Evolutionary conservation across 2,329 filamentous ascomycete species (phyloP), one percentile per base, ranked within the genome.

Genomic region (Stagonosporopsis rhizophila): DNA sequence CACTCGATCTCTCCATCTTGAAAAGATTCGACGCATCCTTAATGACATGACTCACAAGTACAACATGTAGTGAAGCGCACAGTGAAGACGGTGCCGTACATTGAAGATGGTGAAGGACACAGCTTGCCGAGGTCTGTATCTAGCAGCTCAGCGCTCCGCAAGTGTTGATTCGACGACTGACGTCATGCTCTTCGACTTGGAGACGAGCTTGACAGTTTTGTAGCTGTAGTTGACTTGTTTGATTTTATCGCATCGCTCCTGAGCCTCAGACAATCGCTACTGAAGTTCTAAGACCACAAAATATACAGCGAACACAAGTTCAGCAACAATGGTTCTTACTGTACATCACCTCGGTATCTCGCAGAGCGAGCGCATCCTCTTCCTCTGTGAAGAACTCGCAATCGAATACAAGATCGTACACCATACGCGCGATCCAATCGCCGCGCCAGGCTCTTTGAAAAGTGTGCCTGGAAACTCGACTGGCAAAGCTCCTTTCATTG

Each of bases 301-400:
- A n/a, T n/a, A n/a, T n/a, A n/a, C n/a, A n/a, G n/a, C n/a, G n/a
- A n/a, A n/a, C n/a, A n/a, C n/a, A n/a, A n/a, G n/a, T 23, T 22
- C 37, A 23, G 7, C 38, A 55, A 9, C 25, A 66, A 66, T 67
- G 61, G 61, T 59, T 5, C 59, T 72, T 9, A 65, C 62, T 39
- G 27, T 71, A 38, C 62, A 71, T 48, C 68, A 71, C 50, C 61
- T 72, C 38, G 56, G 64, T 22, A 58, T 65, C 67, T 85, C 83
- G 2, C 85, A 88, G 67, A 87, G 84, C 27, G 85, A 88, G 71
- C 84, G 86, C 28, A 78, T 88, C 45, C 71, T 83, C 65, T 88
- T 84, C 80, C 80, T 88, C 41, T 84, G 82, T 72, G 86, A 89
- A 72, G 87, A 89, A 69, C 81, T 89, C 12, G 72, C 73, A 34